Percentiles rank a stretch among this genome's conserved stretches.
Evolutionary conservation across 768 basidiomycete species (phyloP).

Genomic region (Astraeus odoratus): DNA sequence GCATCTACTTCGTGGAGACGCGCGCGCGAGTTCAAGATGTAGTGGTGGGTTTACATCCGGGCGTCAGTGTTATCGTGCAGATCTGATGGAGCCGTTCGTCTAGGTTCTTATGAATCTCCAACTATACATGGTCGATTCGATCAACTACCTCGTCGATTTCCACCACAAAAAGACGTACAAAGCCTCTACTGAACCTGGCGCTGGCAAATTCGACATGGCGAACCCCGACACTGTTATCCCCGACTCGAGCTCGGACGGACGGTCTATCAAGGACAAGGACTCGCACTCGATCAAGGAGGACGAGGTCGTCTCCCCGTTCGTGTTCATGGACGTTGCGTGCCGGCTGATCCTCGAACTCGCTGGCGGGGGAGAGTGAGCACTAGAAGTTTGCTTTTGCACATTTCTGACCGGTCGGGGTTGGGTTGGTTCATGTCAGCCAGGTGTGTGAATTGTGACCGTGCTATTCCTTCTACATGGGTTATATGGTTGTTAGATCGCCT

Average conservation of each 20-base stretch:
- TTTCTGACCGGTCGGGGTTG: not conserved
- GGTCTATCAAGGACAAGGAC: conserved; percentile 50
- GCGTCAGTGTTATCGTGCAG: not conserved
- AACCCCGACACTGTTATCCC: conserved; percentile 26
- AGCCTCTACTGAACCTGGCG: conserved; percentile 59
- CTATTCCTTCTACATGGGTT: not conserved
- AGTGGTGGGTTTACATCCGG: conserved; percentile 53
- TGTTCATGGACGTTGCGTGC: conserved; percentile 96
- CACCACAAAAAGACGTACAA: conserved; percentile 94
- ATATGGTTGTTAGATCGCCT: not conserved
- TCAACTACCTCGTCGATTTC: conserved; percentile 97
- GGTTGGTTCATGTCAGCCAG: not conserved
- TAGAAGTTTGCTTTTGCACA: no score
- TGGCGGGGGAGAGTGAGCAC: conserved; percentile 43
- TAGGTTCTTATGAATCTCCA: conserved; percentile 97
- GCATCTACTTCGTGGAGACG: conserved; percentile 92
- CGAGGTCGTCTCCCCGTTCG: conserved; percentile 77
- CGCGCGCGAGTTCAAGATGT: conserved; percentile 84
- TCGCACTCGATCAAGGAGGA: conserved; percentile 38
- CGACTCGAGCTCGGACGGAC: conserved; percentile 50
- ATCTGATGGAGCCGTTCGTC: not conserved
- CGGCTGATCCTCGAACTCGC: conserved; percentile 91
- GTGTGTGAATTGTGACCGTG: not conserved
- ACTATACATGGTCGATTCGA: conserved; percentile 91
- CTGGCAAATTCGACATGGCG: conserved; percentile 66